These are phyloP conservation scores for Pseudofabraea citricarpa DNA, from an alignment of 2,329 filamentous ascomycete genomes.

Conservation along the genomic window DNA sequence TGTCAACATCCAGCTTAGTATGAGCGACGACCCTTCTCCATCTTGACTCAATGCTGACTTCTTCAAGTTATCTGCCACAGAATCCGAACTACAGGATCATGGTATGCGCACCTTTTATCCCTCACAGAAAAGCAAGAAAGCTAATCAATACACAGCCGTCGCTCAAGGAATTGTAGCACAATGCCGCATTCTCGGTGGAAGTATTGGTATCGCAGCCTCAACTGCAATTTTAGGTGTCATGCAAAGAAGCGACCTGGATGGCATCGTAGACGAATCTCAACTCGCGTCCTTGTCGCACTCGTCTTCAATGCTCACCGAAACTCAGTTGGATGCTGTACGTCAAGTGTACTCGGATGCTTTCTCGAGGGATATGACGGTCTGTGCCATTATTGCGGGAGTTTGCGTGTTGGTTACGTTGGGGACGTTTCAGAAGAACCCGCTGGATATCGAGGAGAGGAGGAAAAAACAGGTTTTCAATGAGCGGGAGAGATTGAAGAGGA, in stretches of 20 bases:
- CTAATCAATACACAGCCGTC: too few relatives aligned
- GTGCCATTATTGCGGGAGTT: slow-evolving; percentile 6
- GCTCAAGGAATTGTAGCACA: slow-evolving; percentile 56
- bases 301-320: not conserved
- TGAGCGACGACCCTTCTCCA: too few relatives aligned
- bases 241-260: not conserved
- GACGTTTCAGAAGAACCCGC: slow-evolving; percentile 5
- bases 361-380: slow-evolving; percentile 5
- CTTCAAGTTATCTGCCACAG: slow-evolving; percentile 49
- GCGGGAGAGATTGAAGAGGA: too few relatives aligned
- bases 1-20: slow-evolving; percentile 4
- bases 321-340: slow-evolving; percentile 5
- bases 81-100: slow-evolving; percentile 37
- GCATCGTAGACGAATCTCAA: slow-evolving; percentile 1
- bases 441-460: slow-evolving; percentile 1
- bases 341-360: slow-evolving; percentile 8
- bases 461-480: slow-evolving; percentile 2
- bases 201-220: slow-evolving; percentile 50
- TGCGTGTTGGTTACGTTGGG: slow-evolving; percentile 6
- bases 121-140: too few relatives aligned
- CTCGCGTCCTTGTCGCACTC: slow-evolving; percentile 1
- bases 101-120: too few relatives aligned
- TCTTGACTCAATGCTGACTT: too few relatives aligned
- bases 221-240: slow-evolving; percentile 48
- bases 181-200: slow-evolving; percentile 52